Percentiles rank a stretch among this genome's conserved stretches.
phyloP scores from a whole-genome alignment of 2,329 filamentous ascomycete genomes.

The Aspergillus niger region DNA sequence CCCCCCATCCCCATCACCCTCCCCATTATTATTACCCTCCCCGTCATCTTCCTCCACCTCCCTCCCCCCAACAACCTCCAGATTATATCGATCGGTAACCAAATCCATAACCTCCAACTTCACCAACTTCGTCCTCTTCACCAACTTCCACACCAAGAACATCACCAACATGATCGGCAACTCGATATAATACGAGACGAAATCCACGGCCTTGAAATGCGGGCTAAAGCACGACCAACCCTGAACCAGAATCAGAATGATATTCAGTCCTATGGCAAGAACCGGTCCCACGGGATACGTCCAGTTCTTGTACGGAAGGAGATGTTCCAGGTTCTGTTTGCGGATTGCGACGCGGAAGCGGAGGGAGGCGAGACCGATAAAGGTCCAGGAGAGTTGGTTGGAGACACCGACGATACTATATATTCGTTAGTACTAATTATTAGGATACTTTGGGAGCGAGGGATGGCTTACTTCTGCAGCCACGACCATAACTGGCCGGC shows the following conservation, averaged over 20 bases:
- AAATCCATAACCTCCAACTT: conserved; percentile 54
- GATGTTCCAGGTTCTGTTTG: conserved; percentile 61
- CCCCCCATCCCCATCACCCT: conserved; percentile 15
- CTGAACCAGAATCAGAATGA: conserved; percentile 63
- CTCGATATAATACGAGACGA: conserved; percentile 67
- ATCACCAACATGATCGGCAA: conserved; percentile 61
- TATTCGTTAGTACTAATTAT: conserved; percentile 6
- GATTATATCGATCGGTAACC: conserved; percentile 48
- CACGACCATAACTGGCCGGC: conserved; percentile 67
- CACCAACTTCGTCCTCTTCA: conserved; percentile 52
- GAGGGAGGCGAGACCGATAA: conserved; percentile 65
- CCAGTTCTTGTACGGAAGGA: conserved; percentile 67
- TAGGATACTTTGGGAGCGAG: background rate
- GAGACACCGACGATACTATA: conserved; percentile 64
- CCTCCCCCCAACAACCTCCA: conserved; percentile 5
- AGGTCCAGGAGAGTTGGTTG: conserved; percentile 65
- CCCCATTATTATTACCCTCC: conserved; percentile 31
- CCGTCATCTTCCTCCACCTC: conserved; percentile 30
- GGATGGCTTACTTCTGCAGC: conserved; percentile 59
- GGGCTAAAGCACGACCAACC: conserved; percentile 64
- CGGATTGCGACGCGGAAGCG: conserved; percentile 63
- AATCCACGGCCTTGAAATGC: conserved; percentile 58
- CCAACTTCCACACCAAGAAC: conserved; percentile 59
- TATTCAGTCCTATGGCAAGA: conserved; percentile 59
- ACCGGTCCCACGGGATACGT: conserved; percentile 66